Evolutionary conservation across 495 filamentous ascomycete genomes (phyloP).

Genomic region (Daldinia caldariorum): DNA sequence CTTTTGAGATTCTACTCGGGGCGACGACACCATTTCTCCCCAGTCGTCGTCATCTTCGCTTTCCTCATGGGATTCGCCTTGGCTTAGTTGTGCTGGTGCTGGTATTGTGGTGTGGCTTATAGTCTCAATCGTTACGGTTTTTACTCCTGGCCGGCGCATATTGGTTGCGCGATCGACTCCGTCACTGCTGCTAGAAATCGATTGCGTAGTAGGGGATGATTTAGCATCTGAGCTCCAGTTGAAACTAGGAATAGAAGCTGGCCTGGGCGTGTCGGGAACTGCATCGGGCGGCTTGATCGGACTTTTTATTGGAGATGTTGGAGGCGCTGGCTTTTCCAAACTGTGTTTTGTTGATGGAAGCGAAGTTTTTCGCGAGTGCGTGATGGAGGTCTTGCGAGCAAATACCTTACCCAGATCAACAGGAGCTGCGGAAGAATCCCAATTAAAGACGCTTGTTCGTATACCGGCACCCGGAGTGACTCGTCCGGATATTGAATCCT

Average conservation of each 20-base stretch:
- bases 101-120: neutral
- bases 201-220: slow-evolving; percentile 10
- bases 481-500: slow-evolving; percentile 64
- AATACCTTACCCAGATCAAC: slow-evolving; percentile 59
- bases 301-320: slow-evolving; percentile 26
- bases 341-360: slow-evolving; percentile 13
- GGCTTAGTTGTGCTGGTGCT: neutral
- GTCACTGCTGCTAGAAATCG: slow-evolving; percentile 1
- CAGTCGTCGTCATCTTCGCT: slow-evolving; percentile 64
- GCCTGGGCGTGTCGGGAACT: neutral
- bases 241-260: slow-evolving; percentile 28
- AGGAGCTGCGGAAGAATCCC: slow-evolving; percentile 61
- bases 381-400: slow-evolving; percentile 37
- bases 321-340: slow-evolving; percentile 4
- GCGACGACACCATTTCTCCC: slow-evolving; percentile 66
- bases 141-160: slow-evolving; percentile 1
- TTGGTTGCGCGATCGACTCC: neutral
- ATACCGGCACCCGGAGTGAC: slow-evolving; percentile 55
- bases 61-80: slow-evolving; percentile 25
- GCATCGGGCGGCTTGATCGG: slow-evolving; percentile 26
- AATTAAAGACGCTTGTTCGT: slow-evolving; percentile 61
- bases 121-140: neutral
- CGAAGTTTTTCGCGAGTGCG: slow-evolving; percentile 40
- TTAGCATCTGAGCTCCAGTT: slow-evolving; percentile 28
- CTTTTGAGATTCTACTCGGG: slow-evolving; percentile 40